These are phyloP conservation scores for barley (Hordeum vulgare) DNA, from an alignment of 176 grass and related monocot species.

Conservation along the genomic window MorexV3_pseudomolecules_assembly NC_058519.1:641989277-641989776, in stretches of 20 bases:
- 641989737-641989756: background rate
- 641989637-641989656: conserved; percentile 62
- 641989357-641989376: conserved; percentile 21
- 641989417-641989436: background rate
- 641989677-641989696: conserved; percentile 81
- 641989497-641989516: conserved; percentile 24
- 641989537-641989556: conserved; percentile 15
- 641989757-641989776: background rate
- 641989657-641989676: conserved; percentile 53
- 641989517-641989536: background rate
- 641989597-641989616: conserved; percentile 30
- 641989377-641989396: background rate
- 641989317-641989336: conserved; percentile 30
- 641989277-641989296: background rate
- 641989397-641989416: background rate
- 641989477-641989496: background rate
- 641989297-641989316: conserved; percentile 40
- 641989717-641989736: background rate
- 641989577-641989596: conserved; percentile 7
- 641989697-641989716: conserved; percentile 10
- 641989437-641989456: background rate
- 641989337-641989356: conserved; percentile 52
- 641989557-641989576: conserved; percentile 20
- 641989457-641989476: background rate
- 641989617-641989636: conserved; percentile 53